Evolutionary conservation across 1,284 basidiomycete species (phyloP).

Genomic region (Fomitopsis pinicola): DNA sequence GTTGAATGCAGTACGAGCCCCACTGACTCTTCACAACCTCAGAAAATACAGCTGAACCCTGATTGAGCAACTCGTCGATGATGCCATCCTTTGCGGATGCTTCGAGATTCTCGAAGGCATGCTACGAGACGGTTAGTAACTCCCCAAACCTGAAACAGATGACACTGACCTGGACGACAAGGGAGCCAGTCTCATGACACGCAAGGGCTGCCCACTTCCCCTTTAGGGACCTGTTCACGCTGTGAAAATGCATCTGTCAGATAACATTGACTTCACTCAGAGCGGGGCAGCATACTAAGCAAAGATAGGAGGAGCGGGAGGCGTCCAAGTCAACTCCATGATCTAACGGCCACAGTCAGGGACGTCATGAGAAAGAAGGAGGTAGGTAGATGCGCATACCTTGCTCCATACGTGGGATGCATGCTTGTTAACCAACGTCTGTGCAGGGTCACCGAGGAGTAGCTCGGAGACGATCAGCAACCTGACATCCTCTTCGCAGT

Average conservation of each 20-base stretch:
- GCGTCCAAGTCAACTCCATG: slow-evolving; percentile 80
- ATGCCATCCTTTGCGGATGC: slow-evolving; percentile 78
- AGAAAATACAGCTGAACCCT: slow-evolving; percentile 59
- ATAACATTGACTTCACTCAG: background rate
- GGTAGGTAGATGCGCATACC: slow-evolving; percentile 34
- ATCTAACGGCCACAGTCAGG: slow-evolving; percentile 40
- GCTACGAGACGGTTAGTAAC: slow-evolving; percentile 34
- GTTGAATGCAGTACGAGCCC: slow-evolving; percentile 81
- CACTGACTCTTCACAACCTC: slow-evolving; percentile 83
- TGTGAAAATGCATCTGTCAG: slow-evolving; percentile 21
- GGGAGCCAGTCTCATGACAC: slow-evolving; percentile 83
- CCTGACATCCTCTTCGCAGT: slow-evolving; percentile 80
- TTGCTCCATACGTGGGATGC: slow-evolving; percentile 87
- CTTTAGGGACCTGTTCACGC: slow-evolving; percentile 78
- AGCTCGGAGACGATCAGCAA: slow-evolving; percentile 78
- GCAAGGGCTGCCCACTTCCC: slow-evolving; percentile 83
- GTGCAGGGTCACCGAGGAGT: slow-evolving; percentile 72
- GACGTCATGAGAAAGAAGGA: background rate
- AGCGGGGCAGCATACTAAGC: slow-evolving; percentile 53
- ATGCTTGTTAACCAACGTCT: slow-evolving; percentile 82
- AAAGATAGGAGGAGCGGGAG: slow-evolving; percentile 80
- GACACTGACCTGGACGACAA: slow-evolving; percentile 66
- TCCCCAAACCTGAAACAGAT: background rate
- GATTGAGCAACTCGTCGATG: slow-evolving; percentile 71
- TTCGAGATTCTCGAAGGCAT: slow-evolving; percentile 82